phyloP scores from a whole-genome alignment of 148 eudicot genomes.

The Vaccinium myrtillus region DNA sequence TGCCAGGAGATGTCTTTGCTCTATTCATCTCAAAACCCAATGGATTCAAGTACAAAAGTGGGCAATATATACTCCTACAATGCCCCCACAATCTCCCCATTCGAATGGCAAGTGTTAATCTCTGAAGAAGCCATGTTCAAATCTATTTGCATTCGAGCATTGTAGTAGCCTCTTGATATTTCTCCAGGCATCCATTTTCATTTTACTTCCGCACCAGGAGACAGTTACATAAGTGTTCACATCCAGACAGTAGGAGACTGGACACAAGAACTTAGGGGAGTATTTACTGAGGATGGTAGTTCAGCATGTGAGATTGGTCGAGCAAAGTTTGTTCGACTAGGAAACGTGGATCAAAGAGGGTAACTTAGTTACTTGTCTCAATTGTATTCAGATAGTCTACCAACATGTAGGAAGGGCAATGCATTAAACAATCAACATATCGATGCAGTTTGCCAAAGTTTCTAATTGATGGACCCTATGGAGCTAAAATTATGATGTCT shows the following conservation, averaged over 20 bases:
- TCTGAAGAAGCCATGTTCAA: background rate
- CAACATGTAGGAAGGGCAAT: background rate
- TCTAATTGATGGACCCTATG: constrained; percentile 92
- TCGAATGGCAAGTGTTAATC: constrained; percentile 67
- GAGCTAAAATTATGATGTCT: constrained; percentile 86
- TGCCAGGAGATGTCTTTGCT: constrained; percentile 85
- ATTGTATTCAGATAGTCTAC: background rate
- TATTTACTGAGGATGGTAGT: constrained; percentile 55
- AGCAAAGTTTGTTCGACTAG: constrained; percentile 53
- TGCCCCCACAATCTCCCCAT: constrained; percentile 82
- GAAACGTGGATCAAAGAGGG: constrained; percentile 55
- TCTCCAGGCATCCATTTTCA: constrained; percentile 94
- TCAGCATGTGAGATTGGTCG: constrained; percentile 68
- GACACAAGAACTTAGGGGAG: constrained; percentile 77
- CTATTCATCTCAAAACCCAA: constrained; percentile 76
- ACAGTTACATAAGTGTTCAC: constrained; percentile 81
- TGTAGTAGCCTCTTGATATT: constrained; percentile 13
- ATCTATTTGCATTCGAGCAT: constrained; percentile 5
- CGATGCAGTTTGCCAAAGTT: constrained; percentile 67
- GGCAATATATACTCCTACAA: constrained; percentile 82
- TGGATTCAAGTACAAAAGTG: constrained; percentile 88
- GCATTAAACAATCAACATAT: background rate
- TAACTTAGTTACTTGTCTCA: constrained; percentile 24
- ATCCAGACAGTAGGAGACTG: constrained; percentile 86
- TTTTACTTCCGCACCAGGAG: constrained; percentile 94